phyloP scores from a whole-genome alignment of 2,329 filamentous ascomycete genomes.

The Dactylonectria macrodidyma region DNA sequence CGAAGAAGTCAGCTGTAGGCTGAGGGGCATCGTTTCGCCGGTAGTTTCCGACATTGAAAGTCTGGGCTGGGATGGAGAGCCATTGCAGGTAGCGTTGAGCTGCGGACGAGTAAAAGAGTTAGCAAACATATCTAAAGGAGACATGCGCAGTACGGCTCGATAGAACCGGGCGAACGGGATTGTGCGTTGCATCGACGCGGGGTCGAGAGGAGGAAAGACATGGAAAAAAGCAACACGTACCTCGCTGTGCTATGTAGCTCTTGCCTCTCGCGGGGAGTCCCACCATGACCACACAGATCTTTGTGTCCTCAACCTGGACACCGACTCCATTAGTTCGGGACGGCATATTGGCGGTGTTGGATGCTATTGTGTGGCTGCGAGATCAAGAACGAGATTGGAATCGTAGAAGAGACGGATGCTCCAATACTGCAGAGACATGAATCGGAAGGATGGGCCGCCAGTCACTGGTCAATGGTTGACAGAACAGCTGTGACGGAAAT shows the following conservation, averaged over 20 bases:
- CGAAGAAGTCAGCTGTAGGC: conserved; percentile 95
- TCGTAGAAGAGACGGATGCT: conserved; percentile 32
- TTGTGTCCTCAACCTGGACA: conserved; percentile 93
- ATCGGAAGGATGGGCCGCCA: conserved; percentile 27
- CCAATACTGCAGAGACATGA: conserved; percentile 49
- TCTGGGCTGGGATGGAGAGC: conserved; percentile 93
- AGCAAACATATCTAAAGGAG: conserved; percentile 20
- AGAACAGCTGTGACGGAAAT: conserved; percentile 23
- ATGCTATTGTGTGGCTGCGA: conserved; percentile 35
- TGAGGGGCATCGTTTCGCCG: conserved; percentile 91
- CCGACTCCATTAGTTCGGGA: conserved; percentile 75
- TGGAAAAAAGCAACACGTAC: conserved; percentile 63
- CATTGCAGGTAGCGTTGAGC: conserved; percentile 95
- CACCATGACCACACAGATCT: conserved; percentile 99
- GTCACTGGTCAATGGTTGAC: conserved; percentile 35
- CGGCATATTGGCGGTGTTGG: conserved; percentile 56
- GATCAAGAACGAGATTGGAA: conserved; percentile 30
- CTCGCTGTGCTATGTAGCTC: conserved; percentile 97
- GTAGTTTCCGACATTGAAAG: conserved; percentile 98
- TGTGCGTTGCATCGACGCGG: background rate
- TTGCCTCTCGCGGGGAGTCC: conserved; percentile 96
- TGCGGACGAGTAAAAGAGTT: conserved; percentile 53
- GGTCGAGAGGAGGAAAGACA: background rate
- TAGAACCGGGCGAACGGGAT: background rate
- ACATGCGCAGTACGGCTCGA: background rate